Base-by-base conservation (phyloP, 1,284 basidiomycete genomes). In the Boletus sp. region DNA sequence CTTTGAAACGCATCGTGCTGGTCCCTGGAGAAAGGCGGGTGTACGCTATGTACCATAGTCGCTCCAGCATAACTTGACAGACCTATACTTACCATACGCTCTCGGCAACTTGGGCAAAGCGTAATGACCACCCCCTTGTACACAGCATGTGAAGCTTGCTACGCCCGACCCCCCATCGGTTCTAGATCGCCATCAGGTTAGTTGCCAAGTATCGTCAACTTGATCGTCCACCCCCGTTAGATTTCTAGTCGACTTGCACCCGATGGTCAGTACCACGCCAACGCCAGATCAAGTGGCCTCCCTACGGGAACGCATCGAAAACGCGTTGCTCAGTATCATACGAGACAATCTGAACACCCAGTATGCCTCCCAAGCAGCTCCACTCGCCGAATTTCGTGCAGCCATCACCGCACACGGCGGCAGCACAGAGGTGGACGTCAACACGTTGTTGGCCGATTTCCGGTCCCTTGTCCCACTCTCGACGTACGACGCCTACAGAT, bases 401-500 rank as follows among this genome's bases (percentile, higher is more conserved):
- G 57, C 45, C 1, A 20, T 59, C 33, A 36, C 40, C 6, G 33
- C 22, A 8, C 48, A 43, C 16, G 44, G 38, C 8, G 29, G n/a
- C n/a, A n/a, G 37, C 13, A 20, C 17, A 8, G 20, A 22, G 4
- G 44, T 41, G 12, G 48, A 50, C 12, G 35, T 23, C 30, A 16
- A 32, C 14, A 25, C 30, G 1, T 10, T 55, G 8, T 9, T 56
- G 13, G 25, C 27, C 0, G 42, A 42, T 32, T 59, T 59, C 30
- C 43, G 50, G 5, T 16, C 41, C 16, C 37, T 39, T 12, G 47
- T 61, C 32, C 59, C 59, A 4, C 40, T 59, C 1, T 51, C 55
- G 4, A 35, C 29, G 16, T 60, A 61, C 33, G 48, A 41, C n/a
- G n/a, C 34, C 3, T 60, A 61, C 41, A 37, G 36, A 25, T 51